Base-by-base conservation (phyloP, 495 filamentous ascomycete species). In the Hypoxylon cercidicola region DNA sequence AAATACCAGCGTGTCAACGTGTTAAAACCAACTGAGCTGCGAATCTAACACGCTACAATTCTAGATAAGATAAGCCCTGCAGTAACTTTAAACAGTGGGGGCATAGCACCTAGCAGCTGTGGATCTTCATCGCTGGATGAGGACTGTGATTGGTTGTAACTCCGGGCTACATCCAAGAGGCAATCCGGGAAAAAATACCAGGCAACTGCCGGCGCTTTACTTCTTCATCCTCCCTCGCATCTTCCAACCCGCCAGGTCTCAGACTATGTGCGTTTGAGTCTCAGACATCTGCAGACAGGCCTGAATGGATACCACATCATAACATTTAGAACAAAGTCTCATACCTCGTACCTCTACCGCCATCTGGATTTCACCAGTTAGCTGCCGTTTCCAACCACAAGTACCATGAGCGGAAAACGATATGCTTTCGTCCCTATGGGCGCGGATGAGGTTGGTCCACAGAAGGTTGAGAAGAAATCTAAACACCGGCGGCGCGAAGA, bases 351-450 rank as follows among this genome's bases (percentile, higher is more conserved):
- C 9, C 41, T 3, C 45, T 13, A 30, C 10, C 44, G 16, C 54
- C 30, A 55, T 50, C 35, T n/a, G 19, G 5, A 20, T 21, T 13
- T 8, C 47, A 0, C 12, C 16, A 39, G 8, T 25, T 32, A 43
- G 10, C n/a, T 20, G 25, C 20, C 51, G 23, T 46, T 32, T 13
- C 53, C 45, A 32, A 37, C 28, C 11, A 7, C 35, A 13, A 68
- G 16, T 10, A 23, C 19, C 44, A 84, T 84, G 80, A 77, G 74
- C 16, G 72, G 77, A 49, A 95, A 93, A 76, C 89, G 87, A 68
- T 96, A 96, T 74, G 84, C 87, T 9, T 82, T 96, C 19, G 79
- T 96, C 37, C 89, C 92, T 10, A 96, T 96, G 92, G 90, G 89
- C 45, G 90, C 92, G 25, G 89, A 89, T 5, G 80, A 85, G 11